These are phyloP conservation scores for Xylaria sp. DNA, from an alignment of 2,329 filamentous ascomycete species.

Conservation along the genomic window DNA sequence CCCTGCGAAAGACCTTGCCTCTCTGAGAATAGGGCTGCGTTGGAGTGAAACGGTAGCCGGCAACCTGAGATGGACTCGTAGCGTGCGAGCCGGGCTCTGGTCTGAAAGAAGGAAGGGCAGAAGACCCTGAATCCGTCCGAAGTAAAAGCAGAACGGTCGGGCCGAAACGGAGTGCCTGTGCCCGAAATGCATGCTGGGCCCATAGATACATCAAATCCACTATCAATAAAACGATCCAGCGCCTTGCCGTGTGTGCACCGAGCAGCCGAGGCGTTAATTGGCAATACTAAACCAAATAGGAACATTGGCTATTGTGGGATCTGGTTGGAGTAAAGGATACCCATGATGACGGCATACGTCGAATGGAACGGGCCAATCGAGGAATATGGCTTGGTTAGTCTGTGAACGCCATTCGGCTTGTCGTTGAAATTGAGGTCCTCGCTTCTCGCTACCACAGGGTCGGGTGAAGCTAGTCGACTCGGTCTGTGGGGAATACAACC, in stretches of 20 bases:
- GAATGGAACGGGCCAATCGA: neutral
- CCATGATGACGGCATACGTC: neutral
- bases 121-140: neutral
- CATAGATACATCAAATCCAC: too few relatives aligned
- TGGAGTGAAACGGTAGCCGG: neutral
- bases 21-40: neutral
- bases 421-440: constrained; percentile 28
- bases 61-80: too few relatives aligned
- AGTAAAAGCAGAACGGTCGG: neutral
- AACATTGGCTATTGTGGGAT: neutral
- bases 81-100: too few relatives aligned
- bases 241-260: too few relatives aligned
- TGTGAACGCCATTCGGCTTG: constrained; percentile 17
- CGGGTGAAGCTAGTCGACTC: constrained; percentile 29
- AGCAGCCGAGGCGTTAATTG: neutral
- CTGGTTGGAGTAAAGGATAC: neutral
- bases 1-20: neutral
- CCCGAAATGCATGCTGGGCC: neutral
- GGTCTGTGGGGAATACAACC: constrained; percentile 27
- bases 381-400: constrained; percentile 13
- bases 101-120: too few relatives aligned
- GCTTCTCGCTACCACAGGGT: constrained; percentile 28
- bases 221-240: neutral
- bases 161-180: neutral
- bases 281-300: neutral